Evolutionary conservation across 164 flowering plant species (phyloP), one percentile per base, ranked within the genome.

Genomic region (Magnolia officinalis): DNA sequence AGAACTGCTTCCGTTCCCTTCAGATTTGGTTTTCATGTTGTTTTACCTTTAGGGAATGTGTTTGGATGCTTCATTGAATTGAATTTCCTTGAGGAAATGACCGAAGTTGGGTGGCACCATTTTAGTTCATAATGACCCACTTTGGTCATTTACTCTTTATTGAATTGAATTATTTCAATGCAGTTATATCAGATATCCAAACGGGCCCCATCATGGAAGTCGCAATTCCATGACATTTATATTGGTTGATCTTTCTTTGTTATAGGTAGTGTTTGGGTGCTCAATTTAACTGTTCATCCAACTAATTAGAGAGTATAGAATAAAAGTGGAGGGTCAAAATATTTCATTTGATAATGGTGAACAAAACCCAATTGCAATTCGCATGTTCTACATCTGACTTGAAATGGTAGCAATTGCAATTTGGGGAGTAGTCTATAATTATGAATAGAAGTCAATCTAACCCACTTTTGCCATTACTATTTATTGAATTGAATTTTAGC

Each of bases 71-170:
- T 10, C 16, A 66, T 24, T 66, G 31, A 66, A 66, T 23, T 66
- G 24, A 23, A 9, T 8, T 24, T 21, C 24, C 31, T 66, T 23
- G 11, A 55, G 83, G 78, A 67, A 80, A 81, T 72, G 77, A 78
- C 20, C 21, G 18, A 11, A 55, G 61, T 55, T 55, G 61, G 61
- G 61, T 55, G 13, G 11, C 18, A 16, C 61, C 61, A 11, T 55
- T 55, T 55, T 55, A 11, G 18, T 55, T 16, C 13, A 55, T 0
- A 11, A 55, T 55, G 13, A 55, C 61, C 45, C 45, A 37, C 45
- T 37, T 37, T 37, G 6, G 45, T 37, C 4, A 37, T 37, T 37
- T 37, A 4, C 45, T 37, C 45, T 37, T 37, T 37, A 37, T 37
- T 37, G 45, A 37, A 37, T 37, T 37, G 45, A 37, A 37, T 37